Conservation (phyloP, 805 yeast species). For the Maudiozyma saulgeensis region DNA sequence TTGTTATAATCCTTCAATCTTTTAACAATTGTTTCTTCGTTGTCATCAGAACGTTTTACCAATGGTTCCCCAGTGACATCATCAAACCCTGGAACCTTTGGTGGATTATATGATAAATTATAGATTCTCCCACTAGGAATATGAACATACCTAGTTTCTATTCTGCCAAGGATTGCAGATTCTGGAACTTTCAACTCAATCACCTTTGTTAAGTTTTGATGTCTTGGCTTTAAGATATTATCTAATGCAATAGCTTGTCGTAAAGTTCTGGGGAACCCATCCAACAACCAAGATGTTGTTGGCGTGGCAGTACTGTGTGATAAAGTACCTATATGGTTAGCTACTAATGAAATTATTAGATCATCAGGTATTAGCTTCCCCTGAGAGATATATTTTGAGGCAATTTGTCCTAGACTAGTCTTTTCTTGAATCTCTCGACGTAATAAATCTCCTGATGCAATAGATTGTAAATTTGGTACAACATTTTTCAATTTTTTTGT, state of each 20-base stretch:
- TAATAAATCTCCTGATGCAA: conserved; percentile 80
- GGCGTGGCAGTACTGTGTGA: conserved; percentile 20
- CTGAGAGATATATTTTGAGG: conserved; percentile 42
- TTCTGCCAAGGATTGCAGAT: conserved; percentile 67
- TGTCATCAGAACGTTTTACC: conserved; percentile 74
- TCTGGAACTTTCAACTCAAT: conserved; percentile 84
- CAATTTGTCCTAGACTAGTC: conserved; percentile 48
- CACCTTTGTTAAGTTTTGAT: conserved; percentile 56
- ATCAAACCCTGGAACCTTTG: conserved; percentile 69
- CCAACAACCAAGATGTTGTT: conserved; percentile 56
- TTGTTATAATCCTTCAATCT: conserved; percentile 55
- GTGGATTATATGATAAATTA: conserved; percentile 81
- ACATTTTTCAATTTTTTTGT: conserved; percentile 52
- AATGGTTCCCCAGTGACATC: conserved; percentile 87
- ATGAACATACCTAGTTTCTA: conserved; percentile 81
- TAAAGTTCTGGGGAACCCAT: conserved; percentile 84
- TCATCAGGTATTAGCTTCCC: conserved; percentile 73
- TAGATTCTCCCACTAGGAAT: conserved; percentile 77
- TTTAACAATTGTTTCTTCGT: conserved; percentile 57
- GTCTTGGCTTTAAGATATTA: conserved; percentile 22
- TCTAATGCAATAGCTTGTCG: conserved; percentile 59
- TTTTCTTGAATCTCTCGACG: conserved; percentile 52
- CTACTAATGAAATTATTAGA: conserved; percentile 40
- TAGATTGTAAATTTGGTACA: conserved; percentile 44
- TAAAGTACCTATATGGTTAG: conserved; percentile 33